Conservation (phyloP, 371 early-diverging fungal species). For the Mortierella sp. region DNA sequence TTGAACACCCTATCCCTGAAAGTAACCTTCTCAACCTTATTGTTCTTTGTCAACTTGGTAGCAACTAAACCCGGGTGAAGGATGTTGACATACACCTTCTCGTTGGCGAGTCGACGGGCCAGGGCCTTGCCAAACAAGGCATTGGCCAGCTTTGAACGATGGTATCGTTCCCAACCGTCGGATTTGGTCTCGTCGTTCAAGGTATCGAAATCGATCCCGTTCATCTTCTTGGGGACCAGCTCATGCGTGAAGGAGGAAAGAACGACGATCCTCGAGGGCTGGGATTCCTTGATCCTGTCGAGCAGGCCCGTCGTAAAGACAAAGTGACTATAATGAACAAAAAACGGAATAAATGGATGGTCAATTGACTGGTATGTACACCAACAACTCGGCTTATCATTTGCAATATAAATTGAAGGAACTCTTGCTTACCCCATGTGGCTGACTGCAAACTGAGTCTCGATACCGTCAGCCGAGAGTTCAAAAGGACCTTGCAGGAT, state of each 20-base stretch:
- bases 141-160: constrained; percentile 72
- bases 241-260: constrained; percentile 59
- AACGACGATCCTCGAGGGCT: constrained; percentile 66
- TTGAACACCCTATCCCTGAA: constrained; percentile 1
- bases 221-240: background rate
- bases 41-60: background rate
- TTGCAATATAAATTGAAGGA: background rate
- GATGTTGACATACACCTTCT: constrained; percentile 68
- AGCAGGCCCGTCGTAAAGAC: constrained; percentile 71
- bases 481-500: constrained; percentile 75
- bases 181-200: constrained; percentile 53
- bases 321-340: constrained; percentile 58
- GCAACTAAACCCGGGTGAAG: constrained; percentile 77
- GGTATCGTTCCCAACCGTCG: constrained; percentile 52
- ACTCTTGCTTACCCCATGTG: constrained; percentile 70
- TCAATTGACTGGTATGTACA: constrained; percentile 2
- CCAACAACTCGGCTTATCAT: constrained; percentile 18
- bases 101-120: constrained; percentile 55
- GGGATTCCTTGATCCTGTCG: constrained; percentile 64
- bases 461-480: constrained; percentile 77
- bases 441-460: constrained; percentile 82
- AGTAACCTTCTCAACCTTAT: background rate
- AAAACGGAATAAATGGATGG: background rate
- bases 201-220: constrained; percentile 47
- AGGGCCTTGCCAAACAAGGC: constrained; percentile 68